Evolutionary conservation across 768 basidiomycete species (phyloP).

Genomic region (Sarcodon aspratus): DNA sequence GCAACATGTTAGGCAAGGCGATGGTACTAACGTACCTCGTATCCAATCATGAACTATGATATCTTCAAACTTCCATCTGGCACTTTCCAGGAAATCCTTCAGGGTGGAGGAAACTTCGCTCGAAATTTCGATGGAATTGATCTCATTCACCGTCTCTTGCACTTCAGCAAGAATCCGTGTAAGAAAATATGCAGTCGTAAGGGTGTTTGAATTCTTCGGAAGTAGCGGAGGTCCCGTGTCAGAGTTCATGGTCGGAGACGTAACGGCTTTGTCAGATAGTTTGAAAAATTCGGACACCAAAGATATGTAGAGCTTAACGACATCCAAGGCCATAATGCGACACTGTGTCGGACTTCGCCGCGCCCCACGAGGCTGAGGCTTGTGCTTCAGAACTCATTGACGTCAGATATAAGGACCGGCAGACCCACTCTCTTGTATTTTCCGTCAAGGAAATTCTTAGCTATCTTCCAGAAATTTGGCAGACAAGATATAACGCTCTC

Average conservation of each 20-base stretch:
- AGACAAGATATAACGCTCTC: slow-evolving; percentile 77
- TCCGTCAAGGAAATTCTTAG: slow-evolving; percentile 84
- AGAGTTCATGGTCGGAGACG: slow-evolving; percentile 28
- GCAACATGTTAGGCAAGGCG: background rate
- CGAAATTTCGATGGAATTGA: slow-evolving; percentile 70
- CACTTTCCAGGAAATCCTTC: slow-evolving; percentile 67
- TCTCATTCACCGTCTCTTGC: slow-evolving; percentile 75
- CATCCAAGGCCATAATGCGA: slow-evolving; percentile 78
- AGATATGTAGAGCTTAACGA: slow-evolving; percentile 77
- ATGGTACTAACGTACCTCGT: slow-evolving; percentile 44
- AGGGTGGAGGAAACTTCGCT: slow-evolving; percentile 59
- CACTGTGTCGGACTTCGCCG: slow-evolving; percentile 78
- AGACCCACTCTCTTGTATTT: slow-evolving; percentile 74
- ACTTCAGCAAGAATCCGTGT: slow-evolving; percentile 75
- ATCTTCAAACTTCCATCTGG: slow-evolving; percentile 83
- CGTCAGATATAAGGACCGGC: background rate
- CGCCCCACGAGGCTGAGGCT: slow-evolving; percentile 22
- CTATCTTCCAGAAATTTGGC: slow-evolving; percentile 91
- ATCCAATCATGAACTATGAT: slow-evolving; percentile 71
- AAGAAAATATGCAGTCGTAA: slow-evolving; percentile 76
- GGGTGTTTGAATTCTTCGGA: slow-evolving; percentile 67
- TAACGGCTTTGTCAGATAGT: slow-evolving; percentile 66
- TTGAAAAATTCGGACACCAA: slow-evolving; percentile 80
- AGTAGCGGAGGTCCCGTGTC: slow-evolving; percentile 37
- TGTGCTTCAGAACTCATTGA: slow-evolving; percentile 9